Evolutionary conservation across 257 asterid genomes (phyloP).

Genomic region (Capsicum pubescens): DNA sequence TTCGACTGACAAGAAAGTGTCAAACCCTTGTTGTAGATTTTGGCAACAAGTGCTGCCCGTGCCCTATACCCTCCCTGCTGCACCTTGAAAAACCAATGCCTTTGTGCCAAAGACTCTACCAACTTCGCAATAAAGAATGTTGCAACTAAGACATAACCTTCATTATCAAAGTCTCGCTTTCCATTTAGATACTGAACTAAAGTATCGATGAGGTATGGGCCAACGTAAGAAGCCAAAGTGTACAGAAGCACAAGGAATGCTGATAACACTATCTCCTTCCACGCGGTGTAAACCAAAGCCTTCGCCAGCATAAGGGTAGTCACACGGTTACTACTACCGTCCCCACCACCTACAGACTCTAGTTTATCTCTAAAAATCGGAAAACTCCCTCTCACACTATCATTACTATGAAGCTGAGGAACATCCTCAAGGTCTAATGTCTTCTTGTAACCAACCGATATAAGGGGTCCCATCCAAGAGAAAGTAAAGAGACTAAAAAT

Average conservation of each 20-base stretch:
- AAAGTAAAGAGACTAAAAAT: conserved; percentile 65
- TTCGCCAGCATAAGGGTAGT: conserved; percentile 73
- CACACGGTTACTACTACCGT: conserved; percentile 37
- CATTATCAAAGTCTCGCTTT: conserved; percentile 45
- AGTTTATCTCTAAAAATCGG: conserved; percentile 58
- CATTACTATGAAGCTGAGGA: conserved; percentile 68
- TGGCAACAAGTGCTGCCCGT: conserved; percentile 79
- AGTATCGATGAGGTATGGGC: conserved; percentile 77
- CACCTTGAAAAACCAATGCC: conserved; percentile 75
- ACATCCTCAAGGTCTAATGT: conserved; percentile 84
- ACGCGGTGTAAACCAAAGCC: conserved; percentile 58
- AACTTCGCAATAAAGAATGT: conserved; percentile 68
- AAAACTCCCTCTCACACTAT: conserved; percentile 62
- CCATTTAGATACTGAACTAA: conserved; percentile 82
- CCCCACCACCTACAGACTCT: conserved; percentile 45
- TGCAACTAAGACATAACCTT: conserved; percentile 62
- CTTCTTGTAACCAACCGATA: conserved; percentile 68
- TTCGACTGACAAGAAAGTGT: conserved; percentile 72
- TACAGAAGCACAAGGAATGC: conserved; percentile 54
- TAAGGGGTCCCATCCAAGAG: conserved; percentile 76
- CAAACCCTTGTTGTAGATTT: conserved; percentile 71
- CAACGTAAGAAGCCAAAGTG: conserved; percentile 67
- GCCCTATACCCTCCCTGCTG: conserved; percentile 86
- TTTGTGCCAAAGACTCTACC: conserved; percentile 70
- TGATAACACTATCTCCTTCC: conserved; percentile 62